Base-by-base conservation (phyloP, 805 yeast species). In the Ogataea polymorpha region DNA sequence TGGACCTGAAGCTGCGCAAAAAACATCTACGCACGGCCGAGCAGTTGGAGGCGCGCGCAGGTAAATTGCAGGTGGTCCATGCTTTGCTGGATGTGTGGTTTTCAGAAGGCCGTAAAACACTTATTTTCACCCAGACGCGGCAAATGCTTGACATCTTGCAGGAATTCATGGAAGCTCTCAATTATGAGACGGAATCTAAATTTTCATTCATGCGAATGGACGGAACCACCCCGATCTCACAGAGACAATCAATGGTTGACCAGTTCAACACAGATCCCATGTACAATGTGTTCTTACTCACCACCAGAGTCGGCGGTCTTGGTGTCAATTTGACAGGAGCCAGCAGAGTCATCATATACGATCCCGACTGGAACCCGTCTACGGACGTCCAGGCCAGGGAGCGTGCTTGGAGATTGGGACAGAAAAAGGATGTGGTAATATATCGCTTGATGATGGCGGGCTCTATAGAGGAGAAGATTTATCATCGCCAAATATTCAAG, bases 291-390 rank as follows among this genome's bases (percentile, higher is more conserved):
- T 93, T 93, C 59, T 62, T 93, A 16, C 66, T 93, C 27, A 93
- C 99, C 0, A 93, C 99, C 0, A 78, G 91, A 55, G 99, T 93
- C 6, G 99, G 99, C 15, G 99, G 99, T 0, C 67, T 93, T 28
- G 99, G 99, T 15, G 86, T 91, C 2, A 91, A 91, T 60, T 62
- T 91, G 33, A 91, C 96, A 0, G 98, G 98, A 3, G 98, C 99
- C 0, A 89, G 89, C 50, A 67, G 98, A 32, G 96, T 91, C 10
- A 87, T 91, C 16, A 91, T 91, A 12, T 91, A 76, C 59, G 99
- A 91, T 56, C 99, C 99, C 0, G 98, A 93, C 63, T 91, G 99
- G 99, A 91, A 91, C 56, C 99, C 99, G 1, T 88, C 96, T 1
- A 93, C 98, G 0, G 99, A 91, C 66, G 74, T 90, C 45, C 99